Percentiles rank a stretch among this genome's conserved stretches.
phyloP scores from a whole-genome alignment of 371 early-diverging fungal species.

The Rhizopus sp. region DNA sequence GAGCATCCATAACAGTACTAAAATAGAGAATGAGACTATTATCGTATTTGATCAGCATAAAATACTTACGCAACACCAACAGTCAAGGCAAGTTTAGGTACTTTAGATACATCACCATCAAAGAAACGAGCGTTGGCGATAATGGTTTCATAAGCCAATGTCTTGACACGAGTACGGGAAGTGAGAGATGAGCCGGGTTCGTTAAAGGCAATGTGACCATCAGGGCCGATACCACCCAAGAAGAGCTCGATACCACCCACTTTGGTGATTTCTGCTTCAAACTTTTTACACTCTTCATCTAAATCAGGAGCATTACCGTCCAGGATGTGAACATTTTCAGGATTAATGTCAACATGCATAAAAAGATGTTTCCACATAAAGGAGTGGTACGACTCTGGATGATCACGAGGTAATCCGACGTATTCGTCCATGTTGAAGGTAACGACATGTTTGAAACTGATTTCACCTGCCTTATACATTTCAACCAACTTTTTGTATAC shows the following conservation, averaged over 20 bases:
- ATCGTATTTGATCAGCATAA: not conserved
- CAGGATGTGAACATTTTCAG: conserved; percentile 63
- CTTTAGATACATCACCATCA: conserved; percentile 82
- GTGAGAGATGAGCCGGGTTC: conserved; percentile 85
- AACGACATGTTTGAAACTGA: conserved; percentile 56
- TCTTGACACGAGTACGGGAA: conserved; percentile 84
- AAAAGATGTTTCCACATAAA: conserved; percentile 71
- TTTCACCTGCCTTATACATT: conserved; percentile 50
- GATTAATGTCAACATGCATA: conserved; percentile 61
- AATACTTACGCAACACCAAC: conserved; percentile 77
- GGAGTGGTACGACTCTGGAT: conserved; percentile 65
- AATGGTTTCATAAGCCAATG: conserved; percentile 88
- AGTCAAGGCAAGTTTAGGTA: conserved; percentile 87
- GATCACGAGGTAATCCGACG: conserved; percentile 59
- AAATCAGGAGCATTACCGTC: conserved; percentile 67
- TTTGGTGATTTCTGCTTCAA: conserved; percentile 59
- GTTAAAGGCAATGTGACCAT: conserved; percentile 87
- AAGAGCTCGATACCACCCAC: conserved; percentile 67
- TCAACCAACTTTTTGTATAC: conserved; percentile 61
- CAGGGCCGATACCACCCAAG: conserved; percentile 41
- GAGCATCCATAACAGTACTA: conserved; percentile 87
- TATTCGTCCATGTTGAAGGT: conserved; percentile 68
- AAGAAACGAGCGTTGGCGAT: conserved; percentile 87
- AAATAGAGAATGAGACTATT: conserved; percentile 1
- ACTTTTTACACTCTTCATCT: conserved; percentile 61